These are phyloP conservation scores for Nicotiana tomentosiformis DNA, from an alignment of 257 asterid genomes.

Conservation along the genomic window DNA sequence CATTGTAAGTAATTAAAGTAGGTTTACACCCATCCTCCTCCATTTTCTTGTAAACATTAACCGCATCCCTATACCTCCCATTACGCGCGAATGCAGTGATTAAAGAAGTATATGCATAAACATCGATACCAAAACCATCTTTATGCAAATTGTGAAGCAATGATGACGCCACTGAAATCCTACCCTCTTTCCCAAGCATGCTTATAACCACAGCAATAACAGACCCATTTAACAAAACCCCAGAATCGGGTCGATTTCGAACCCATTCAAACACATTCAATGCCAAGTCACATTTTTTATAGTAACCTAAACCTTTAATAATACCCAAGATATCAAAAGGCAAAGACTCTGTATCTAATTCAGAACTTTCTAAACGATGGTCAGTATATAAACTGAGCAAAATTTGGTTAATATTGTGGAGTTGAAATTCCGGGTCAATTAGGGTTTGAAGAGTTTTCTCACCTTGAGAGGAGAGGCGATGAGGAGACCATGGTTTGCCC, in stretches of 20 bases:
- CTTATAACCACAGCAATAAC: conserved; percentile 65
- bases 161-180: conserved; percentile 54
- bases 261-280: conserved; percentile 62
- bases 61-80: conserved; percentile 79
- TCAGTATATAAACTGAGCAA: conserved; percentile 34
- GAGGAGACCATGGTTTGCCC: conserved; percentile 76
- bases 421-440: conserved; percentile 41
- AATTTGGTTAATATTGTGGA: conserved; percentile 25
- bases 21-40: conserved; percentile 87
- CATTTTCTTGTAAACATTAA: conserved; percentile 69
- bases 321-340: conserved; percentile 48
- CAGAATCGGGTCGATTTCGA: conserved; percentile 29
- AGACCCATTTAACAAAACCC: conserved; percentile 46
- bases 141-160: conserved; percentile 54
- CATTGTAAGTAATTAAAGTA: conserved; percentile 82
- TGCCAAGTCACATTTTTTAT: conserved; percentile 66
- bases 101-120: conserved; percentile 72
- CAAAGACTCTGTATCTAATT: conserved; percentile 25
- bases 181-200: conserved; percentile 71
- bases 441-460: conserved; percentile 53
- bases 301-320: conserved; percentile 60
- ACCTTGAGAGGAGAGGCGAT: conserved; percentile 67
- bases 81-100: conserved; percentile 52
- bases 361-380: conserved; percentile 15
- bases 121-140: conserved; percentile 68